Evolutionary conservation across 768 basidiomycete genomes (phyloP), one percentile per base, ranked within the genome.

Genomic region (Phaeotremella fagi): DNA sequence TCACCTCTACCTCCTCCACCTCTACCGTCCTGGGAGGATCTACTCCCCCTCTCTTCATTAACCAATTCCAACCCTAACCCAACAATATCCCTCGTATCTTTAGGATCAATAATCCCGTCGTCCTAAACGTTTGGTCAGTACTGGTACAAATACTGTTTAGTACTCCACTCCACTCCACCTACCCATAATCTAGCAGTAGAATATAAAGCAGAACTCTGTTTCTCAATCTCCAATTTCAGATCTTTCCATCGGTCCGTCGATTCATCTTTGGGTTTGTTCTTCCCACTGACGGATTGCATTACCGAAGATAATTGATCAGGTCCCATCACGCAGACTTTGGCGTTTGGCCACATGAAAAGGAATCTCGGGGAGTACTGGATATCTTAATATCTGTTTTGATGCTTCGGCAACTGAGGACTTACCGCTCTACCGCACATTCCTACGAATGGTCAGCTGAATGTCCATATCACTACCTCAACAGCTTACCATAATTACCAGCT

Each of bases 341-440:
- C 88, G 60, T 91, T 91, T 85, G 91, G 91, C 92, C 92, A 97
- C 89, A 91, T 92, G 88, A 89, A 97, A 47, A 97, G 75, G 80
- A 97, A 95, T 55, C 90, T 81, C 16, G 92, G 91, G 3, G 88
- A 90, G 75, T 94, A 97, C 84, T 91, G 53, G 18, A 6, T 4
- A 46, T 7, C 25, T 55, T 22, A 61, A n/a, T 22, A 41, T 33
- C 9, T 33, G 24, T 35, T 37, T 16, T 27, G 37, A 52, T 50
- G 6, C n/a, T 28, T 11, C n/a, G 20, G 9, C 25, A 35, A n/a
- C 9, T 47, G 48, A 51, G 23, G 52, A 44, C 87, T 78, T 72
- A 92, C 89, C 55, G 90, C 88, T 50, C 90, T 80, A 18, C 90
- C 90, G 57, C 88, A 85, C 90, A 94, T 94, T 20, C 89, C 88